Conservation (phyloP, 192 early-diverging fungal species). For the Backusella mclennaniae region DNA sequence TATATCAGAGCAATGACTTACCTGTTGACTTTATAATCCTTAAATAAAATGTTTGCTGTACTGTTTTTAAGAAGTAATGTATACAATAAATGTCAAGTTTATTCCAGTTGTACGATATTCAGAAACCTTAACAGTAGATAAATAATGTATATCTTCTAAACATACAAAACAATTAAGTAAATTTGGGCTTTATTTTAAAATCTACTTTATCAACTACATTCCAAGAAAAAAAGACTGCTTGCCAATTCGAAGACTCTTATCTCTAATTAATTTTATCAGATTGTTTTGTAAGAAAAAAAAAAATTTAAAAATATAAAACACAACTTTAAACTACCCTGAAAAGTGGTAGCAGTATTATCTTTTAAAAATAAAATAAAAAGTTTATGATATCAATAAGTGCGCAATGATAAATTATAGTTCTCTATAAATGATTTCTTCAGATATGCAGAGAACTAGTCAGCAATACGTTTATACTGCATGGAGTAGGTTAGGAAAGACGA, state of each 20-base stretch:
- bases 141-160: not conserved
- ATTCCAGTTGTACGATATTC: not conserved
- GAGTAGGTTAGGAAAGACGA: no score
- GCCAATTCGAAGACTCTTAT: not conserved
- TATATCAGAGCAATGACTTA: not conserved
- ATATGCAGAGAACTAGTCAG: no score
- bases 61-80: not conserved
- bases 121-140: not conserved
- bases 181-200: not conserved
- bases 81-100: not conserved
- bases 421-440: no score
- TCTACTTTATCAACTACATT: not conserved
- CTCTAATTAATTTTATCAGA: not conserved
- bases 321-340: not conserved
- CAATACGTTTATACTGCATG: no score
- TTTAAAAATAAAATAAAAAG: no score
- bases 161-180: not conserved
- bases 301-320: not conserved
- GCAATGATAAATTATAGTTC: no score
- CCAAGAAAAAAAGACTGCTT: not conserved
- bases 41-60: not conserved
- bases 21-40: not conserved
- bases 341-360: no score
- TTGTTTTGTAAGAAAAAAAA: not conserved
- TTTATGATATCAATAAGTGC: no score